Conservation (phyloP, 2,329 filamentous ascomycete genomes). For the Chalaropsis thielavioides region DNA sequence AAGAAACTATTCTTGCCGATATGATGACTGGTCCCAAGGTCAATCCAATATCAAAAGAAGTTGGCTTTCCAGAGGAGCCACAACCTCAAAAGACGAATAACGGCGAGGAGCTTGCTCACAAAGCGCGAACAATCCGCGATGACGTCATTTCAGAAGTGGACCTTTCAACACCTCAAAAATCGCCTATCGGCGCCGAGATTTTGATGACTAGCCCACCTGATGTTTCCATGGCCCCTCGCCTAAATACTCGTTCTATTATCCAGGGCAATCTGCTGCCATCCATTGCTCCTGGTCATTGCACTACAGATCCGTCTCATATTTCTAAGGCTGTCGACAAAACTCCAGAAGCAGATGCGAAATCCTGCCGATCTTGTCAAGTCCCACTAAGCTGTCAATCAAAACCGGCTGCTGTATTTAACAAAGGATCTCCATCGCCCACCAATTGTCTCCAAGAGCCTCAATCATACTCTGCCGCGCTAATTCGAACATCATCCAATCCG, state of each 20-base stretch:
- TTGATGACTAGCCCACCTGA: background rate
- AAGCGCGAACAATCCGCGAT: background rate
- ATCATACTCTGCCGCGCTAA: background rate
- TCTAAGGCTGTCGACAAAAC: background rate
- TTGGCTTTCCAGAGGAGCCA: background rate
- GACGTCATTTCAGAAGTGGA: slow-evolving; percentile 3
- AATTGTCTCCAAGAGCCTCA: background rate
- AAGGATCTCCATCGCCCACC: background rate
- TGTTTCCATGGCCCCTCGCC: background rate
- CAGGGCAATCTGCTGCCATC: too few relatives aligned
- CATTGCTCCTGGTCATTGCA: background rate
- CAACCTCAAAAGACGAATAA: background rate
- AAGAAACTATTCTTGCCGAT: slow-evolving; percentile 10
- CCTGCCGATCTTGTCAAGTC: background rate
- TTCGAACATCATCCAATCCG: background rate
- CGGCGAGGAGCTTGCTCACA: background rate
- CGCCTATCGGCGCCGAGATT: background rate
- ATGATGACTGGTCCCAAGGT: background rate
- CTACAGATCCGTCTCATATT: background rate
- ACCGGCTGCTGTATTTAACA: background rate
- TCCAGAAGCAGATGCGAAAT: background rate
- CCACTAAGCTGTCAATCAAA: background rate
- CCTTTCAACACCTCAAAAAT: background rate
- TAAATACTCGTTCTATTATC: background rate
- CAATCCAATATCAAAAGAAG: background rate